Evolutionary conservation across 2,329 filamentous ascomycete species (phyloP).

Genomic region (Arachnomyces sp.): DNA sequence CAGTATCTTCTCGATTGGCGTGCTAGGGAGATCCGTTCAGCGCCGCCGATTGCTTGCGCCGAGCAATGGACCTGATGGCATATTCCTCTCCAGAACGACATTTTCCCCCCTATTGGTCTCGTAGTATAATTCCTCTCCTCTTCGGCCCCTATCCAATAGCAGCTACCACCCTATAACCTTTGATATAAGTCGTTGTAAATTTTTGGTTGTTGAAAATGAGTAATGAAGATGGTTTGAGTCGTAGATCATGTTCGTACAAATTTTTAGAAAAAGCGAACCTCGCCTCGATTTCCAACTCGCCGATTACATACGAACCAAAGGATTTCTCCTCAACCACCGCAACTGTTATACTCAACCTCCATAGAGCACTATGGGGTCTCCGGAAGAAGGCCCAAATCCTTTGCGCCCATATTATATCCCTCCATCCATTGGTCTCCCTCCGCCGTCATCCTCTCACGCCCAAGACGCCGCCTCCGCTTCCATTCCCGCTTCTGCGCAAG

Average conservation of each 20-base stretch:
- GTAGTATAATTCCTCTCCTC: too few relatives aligned
- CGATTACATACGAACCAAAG: conserved; percentile 1
- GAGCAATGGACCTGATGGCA: conserved; percentile 2
- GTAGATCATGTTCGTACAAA: too few relatives aligned
- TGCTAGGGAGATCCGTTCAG: conserved; percentile 15
- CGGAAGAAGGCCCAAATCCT: conserved; percentile 50
- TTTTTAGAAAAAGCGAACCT: neutral
- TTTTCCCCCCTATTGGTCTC: neutral
- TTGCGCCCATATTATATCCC: conserved; percentile 56
- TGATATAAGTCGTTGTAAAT: neutral
- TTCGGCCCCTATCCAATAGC: too few relatives aligned
- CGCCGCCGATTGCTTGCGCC: conserved; percentile 1
- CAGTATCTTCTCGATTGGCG: conserved; percentile 23
- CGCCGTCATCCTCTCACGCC: conserved; percentile 29
- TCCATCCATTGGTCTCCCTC: conserved; percentile 56
- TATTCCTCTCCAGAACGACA: conserved; percentile 6
- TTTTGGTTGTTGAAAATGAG: neutral
- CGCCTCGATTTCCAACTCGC: neutral
- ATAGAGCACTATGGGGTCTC: conserved; percentile 34
- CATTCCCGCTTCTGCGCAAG: conserved; percentile 17
- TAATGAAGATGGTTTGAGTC: neutral
- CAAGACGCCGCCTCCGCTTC: conserved; percentile 31
- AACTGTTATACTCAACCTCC: conserved; percentile 1
- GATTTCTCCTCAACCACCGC: neutral
- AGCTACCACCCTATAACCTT: too few relatives aligned